Base-by-base conservation (phyloP, 176 grass and related monocot species). In the Triticum timopheevii region DNA sequence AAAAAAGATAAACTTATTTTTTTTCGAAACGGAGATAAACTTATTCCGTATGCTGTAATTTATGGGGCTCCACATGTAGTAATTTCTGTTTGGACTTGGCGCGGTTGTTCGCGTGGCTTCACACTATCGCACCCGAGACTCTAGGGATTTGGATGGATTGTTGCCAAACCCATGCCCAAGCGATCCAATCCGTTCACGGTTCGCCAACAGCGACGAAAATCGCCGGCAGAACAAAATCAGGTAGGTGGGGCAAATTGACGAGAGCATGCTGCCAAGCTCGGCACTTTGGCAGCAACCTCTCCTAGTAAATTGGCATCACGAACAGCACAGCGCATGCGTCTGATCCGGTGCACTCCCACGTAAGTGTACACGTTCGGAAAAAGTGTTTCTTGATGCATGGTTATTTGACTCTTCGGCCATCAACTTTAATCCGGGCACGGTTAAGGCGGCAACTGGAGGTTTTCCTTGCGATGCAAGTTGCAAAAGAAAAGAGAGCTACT, bases 221-320 rank as follows among this genome's bases (percentile, higher is more conserved):
- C 13, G 50, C 4, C 50, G 50, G 50, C 52, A 52, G 13, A 34
- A 54, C 33, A 36, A 64, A 23, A 39, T 74, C 80, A 20, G 44
- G 80, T 50, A 17, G 42, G 73, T 76, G 35, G 67, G 80, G 76
- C 38, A 3, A 84, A 61, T 39, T 19, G 68, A 65, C 89, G 76
- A 12, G 75, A 24, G 75, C 22, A 12, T 38, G 35, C 45, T 20
- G 67, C 66, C 10, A 71, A 79, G 59, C 24, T 73, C 58, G 44
- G 24, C 76, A 15, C 35, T 36, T 73, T 78, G 65, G 59, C 80
- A 87, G 69, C 81, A 80, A 76, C 68, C 81, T 7, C 44, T 36
- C 66, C 5, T 65, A 76, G 62, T 61, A 84, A 87, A 28, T 28
- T 19, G 38, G 80, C 65, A 56, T 83, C 66, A 10, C 56, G 52